phyloP scores from a whole-genome alignment of 768 basidiomycete species.

The Tylopilus felleus region DNA sequence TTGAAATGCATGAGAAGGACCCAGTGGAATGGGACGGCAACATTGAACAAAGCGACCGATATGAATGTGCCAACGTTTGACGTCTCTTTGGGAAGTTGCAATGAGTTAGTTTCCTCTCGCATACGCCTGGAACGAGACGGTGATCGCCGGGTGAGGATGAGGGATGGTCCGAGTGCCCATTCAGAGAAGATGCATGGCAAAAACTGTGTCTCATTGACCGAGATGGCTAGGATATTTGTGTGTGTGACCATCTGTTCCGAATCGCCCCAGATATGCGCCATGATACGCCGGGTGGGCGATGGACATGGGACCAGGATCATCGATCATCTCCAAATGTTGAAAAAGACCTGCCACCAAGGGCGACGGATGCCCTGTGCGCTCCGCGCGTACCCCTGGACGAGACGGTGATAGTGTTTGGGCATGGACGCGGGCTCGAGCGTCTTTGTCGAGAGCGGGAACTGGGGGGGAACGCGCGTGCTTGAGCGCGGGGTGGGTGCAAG shows the following conservation, averaged over 20 bases:
- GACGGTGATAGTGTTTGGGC: constrained; percentile 69
- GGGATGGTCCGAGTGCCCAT: neutral
- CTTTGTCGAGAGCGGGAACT: constrained; percentile 68
- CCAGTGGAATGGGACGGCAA: neutral
- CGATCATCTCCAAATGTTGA: constrained; percentile 56
- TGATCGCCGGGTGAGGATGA: neutral
- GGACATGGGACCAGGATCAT: neutral
- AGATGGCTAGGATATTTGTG: constrained; percentile 1
- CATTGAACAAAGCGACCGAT: neutral
- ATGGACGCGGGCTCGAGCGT: constrained; percentile 66
- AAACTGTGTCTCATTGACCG: neutral
- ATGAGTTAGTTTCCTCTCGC: neutral
- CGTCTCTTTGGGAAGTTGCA: neutral
- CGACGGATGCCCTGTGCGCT: constrained; percentile 72
- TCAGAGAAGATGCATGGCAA: neutral
- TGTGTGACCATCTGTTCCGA: constrained; percentile 5
- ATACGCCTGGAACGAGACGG: neutral
- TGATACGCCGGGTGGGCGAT: too few relatives aligned
- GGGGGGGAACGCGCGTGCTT: constrained; percentile 12
- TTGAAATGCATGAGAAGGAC: neutral
- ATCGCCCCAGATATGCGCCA: neutral
- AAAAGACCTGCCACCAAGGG: constrained; percentile 84
- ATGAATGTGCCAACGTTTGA: neutral
- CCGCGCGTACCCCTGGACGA: constrained; percentile 72
- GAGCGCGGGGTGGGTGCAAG: neutral